phyloP scores from a whole-genome alignment of 768 basidiomycete species.

The Neoboletus subvelutipes region DNA sequence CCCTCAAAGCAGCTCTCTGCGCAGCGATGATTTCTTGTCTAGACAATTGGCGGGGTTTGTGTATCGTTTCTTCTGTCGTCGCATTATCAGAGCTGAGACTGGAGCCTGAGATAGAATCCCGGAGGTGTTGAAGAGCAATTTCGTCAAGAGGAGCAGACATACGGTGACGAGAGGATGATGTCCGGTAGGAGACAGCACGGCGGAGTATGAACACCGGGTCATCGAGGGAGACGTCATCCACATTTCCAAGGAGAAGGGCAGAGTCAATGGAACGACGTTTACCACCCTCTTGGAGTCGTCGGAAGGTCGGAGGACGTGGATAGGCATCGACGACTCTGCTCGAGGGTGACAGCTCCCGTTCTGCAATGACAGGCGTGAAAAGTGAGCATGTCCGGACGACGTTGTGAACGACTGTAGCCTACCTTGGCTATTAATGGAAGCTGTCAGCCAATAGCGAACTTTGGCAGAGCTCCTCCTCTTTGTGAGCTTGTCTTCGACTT shows the following conservation, averaged over 20 bases:
- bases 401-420: slow-evolving; percentile 12
- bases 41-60: slow-evolving; percentile 46
- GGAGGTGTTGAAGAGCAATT: slow-evolving; percentile 69
- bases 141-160: slow-evolving; percentile 81
- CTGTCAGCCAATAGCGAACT: slow-evolving; percentile 80
- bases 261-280: slow-evolving; percentile 91
- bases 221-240: slow-evolving; percentile 73
- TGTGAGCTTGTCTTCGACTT: slow-evolving; percentile 88
- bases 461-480: slow-evolving; percentile 76
- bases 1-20: slow-evolving; percentile 82
- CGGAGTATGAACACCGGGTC: slow-evolving; percentile 93
- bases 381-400: slow-evolving; percentile 6
- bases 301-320: slow-evolving; percentile 68
- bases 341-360: slow-evolving; percentile 75
- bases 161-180: slow-evolving; percentile 65
- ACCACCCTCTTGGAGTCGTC: slow-evolving; percentile 51
- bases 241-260: slow-evolving; percentile 60
- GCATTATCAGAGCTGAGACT: slow-evolving; percentile 52
- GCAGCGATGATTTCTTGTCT: slow-evolving; percentile 92
- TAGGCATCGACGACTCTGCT: slow-evolving; percentile 86
- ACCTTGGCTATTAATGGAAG: slow-evolving; percentile 66
- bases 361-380: slow-evolving; percentile 40
- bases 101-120: slow-evolving; percentile 60
- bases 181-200: slow-evolving; percentile 73
- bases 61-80: slow-evolving; percentile 30